Evolutionary conservation across 306 rosid species (phyloP).

Genomic region (Trifolium fragiferum): DNA sequence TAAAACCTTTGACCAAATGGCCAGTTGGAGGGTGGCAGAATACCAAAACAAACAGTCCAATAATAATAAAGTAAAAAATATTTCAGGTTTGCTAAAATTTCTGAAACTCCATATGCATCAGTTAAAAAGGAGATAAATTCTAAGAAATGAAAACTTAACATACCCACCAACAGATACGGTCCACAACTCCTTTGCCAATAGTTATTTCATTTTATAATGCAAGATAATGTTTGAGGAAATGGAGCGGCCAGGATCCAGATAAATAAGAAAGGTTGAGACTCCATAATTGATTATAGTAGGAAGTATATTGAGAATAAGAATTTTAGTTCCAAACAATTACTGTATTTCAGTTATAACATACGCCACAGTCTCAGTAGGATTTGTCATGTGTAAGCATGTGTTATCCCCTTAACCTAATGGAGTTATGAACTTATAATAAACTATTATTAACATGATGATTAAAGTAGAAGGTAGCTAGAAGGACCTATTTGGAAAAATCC

Average conservation of each 20-base stretch:
- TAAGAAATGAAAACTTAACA: neutral
- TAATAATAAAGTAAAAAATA: conserved; percentile 15
- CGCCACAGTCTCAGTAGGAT: neutral
- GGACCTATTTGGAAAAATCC: neutral
- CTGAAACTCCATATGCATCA: conserved; percentile 14
- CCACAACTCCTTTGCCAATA: conserved; percentile 8
- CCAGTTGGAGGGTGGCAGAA: neutral
- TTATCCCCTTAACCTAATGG: conserved; percentile 21
- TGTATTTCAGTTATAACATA: neutral
- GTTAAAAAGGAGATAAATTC: conserved; percentile 6
- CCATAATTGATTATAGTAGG: neutral
- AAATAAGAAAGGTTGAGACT: neutral
- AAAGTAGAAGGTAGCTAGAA: neutral
- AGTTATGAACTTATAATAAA: neutral
- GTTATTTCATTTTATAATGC: conserved; percentile 12
- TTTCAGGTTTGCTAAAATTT: conserved; percentile 21
- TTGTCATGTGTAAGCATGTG: conserved; percentile 19
- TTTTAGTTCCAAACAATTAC: conserved; percentile 3
- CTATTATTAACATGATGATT: neutral
- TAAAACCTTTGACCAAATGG: conserved; percentile 2
- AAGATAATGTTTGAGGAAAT: conserved; percentile 16
- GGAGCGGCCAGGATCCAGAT: neutral
- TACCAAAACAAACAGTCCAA: neutral
- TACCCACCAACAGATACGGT: conserved; percentile 19
- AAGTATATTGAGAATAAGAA: neutral